Conservation (phyloP, 2,329 filamentous ascomycete species). For the Pyrenochaeta sp. region DNA sequence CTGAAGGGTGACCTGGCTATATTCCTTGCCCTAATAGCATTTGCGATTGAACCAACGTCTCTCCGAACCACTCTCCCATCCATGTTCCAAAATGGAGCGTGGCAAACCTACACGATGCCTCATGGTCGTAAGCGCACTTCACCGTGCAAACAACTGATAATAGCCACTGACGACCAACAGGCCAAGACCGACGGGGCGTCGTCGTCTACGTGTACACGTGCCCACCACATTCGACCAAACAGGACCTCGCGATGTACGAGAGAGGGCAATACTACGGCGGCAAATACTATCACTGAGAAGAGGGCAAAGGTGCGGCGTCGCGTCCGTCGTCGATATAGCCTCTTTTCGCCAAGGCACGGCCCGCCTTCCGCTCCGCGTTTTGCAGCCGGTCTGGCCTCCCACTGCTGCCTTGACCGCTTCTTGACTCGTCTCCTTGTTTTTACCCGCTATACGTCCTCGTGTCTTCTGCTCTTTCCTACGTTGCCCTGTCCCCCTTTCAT, state of each 20-base stretch:
- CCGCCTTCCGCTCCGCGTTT: constrained; percentile 1
- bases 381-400: too few relatives aligned
- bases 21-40: constrained; percentile 39
- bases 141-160: too few relatives aligned
- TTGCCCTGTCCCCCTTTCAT: not conserved
- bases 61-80: constrained; percentile 19
- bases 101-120: constrained; percentile 8
- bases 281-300: constrained; percentile 32
- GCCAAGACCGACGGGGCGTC: constrained; percentile 31
- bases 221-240: constrained; percentile 8
- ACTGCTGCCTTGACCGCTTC: not conserved
- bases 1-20: constrained; percentile 43
- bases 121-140: constrained; percentile 24
- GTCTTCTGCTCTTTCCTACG: not conserved
- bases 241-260: constrained; percentile 28
- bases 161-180: constrained; percentile 19
- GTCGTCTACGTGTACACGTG: constrained; percentile 34
- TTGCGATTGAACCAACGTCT: constrained; percentile 21
- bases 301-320: too few relatives aligned
- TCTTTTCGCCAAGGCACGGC: constrained; percentile 17
- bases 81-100: constrained; percentile 25
- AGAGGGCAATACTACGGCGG: constrained; percentile 11
- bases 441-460: not conserved
- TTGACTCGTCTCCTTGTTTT: not conserved
- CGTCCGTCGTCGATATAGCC: not conserved